Evolutionary conservation across 441 rosid species (phyloP).

Genomic region (Euphorbia schlechtendalii): DNA sequence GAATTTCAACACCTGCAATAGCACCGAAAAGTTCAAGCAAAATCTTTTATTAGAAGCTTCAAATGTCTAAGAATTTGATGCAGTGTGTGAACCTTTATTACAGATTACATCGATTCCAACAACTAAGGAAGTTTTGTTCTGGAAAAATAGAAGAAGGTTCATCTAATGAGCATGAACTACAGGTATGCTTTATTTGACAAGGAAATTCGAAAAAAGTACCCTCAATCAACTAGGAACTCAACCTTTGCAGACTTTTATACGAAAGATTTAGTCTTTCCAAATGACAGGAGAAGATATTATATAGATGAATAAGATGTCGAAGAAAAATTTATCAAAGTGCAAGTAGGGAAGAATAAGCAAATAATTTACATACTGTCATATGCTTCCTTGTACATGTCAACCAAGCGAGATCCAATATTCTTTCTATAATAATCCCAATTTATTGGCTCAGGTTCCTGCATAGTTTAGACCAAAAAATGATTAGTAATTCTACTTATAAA

Average conservation of each 20-base stretch:
- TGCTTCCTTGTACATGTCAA: slow-evolving; percentile 88
- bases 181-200: neutral
- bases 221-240: neutral
- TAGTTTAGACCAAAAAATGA: slow-evolving; percentile 6
- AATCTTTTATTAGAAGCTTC: neutral
- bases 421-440: too few relatives aligned
- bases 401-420: slow-evolving; percentile 75
- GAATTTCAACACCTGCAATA: slow-evolving; percentile 61
- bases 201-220: neutral
- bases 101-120: neutral
- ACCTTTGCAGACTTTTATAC: neutral
- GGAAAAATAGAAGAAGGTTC: neutral
- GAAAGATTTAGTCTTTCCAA: neutral
- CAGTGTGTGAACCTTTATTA: neutral
- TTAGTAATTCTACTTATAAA: neutral
- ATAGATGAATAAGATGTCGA: neutral
- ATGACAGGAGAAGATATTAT: neutral
- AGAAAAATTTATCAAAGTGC: neutral
- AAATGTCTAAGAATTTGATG: neutral
- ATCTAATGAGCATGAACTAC: neutral
- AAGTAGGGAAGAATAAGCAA: neutral
- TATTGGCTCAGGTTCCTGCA: slow-evolving; percentile 90
- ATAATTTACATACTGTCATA: slow-evolving; percentile 59
- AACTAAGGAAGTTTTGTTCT: neutral
- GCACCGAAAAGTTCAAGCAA: slow-evolving; percentile 5